Evolutionary conservation across 371 early-diverging fungal species (phyloP), one percentile per base, ranked within the genome.

Genomic region (Mucor lusitanicus): DNA sequence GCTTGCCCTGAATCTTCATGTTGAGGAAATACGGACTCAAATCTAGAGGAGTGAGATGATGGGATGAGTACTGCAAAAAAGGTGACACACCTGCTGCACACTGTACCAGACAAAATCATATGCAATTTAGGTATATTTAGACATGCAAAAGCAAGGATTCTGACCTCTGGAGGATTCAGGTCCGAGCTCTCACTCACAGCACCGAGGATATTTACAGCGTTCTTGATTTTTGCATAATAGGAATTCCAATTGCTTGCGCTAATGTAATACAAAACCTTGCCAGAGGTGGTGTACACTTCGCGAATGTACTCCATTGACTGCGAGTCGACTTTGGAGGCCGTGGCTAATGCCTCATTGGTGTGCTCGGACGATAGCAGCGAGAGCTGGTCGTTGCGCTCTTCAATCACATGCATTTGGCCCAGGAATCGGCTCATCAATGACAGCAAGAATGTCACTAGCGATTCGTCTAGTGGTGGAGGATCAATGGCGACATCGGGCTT

Each of bases 241-340:
- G 89, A 77, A 35, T 73, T 59, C 95, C 95, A 95, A 75, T 94
- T 95, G 28, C 90, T 87, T 4, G 92, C 91, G 57, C 91, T 89
- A 33, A 92, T 82, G 73, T 90, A 93, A 63, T 90, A 89, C 13
- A 95, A 69, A 21, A 95, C 79, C 32, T 87, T 79, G 32, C 92
- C 90, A 7, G 93, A 91, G 9, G 83, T 76, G 53, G 76, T 76
- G 61, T 86, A 87, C 19, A 88, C 81, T 59, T 86, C 87, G 21
- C 73, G 71, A 6, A 85, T 82, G 8, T 84, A 60, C n/a, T 87
- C 84, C 58, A 61, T 67, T 12, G 61, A 70, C 39, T 68, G 68
- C 2, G 68, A 42, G 50, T 74, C 74, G 1, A 65, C 72, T 32
- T 66, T 69, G 21, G 76, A 62, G 7, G 70, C 64, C 17, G 33